Conservation (phyloP, 805 yeast species). For the Kodamaea sagamina region DNA sequence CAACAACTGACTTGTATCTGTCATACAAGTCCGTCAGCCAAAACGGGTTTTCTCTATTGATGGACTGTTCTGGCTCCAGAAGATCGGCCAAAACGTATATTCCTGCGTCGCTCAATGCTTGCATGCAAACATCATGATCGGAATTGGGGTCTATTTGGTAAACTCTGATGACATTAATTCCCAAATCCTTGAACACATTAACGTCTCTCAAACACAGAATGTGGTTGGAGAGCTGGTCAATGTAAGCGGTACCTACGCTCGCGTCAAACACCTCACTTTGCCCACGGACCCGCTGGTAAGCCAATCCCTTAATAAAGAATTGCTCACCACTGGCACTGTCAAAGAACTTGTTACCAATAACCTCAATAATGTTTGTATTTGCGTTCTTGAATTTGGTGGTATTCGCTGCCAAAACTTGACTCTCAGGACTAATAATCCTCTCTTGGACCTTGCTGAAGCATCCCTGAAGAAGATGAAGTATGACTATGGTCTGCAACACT, state of each 20-base stretch:
- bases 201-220: conserved; percentile 77
- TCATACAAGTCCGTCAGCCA: conserved; percentile 37
- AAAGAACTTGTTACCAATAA: conserved; percentile 76
- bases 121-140: conserved; percentile 60
- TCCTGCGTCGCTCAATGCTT: conserved; percentile 32
- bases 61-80: conserved; percentile 38
- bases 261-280: conserved; percentile 31
- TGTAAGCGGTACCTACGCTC: conserved; percentile 30
- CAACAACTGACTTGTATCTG: conserved; percentile 37
- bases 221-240: conserved; percentile 79
- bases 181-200: conserved; percentile 67
- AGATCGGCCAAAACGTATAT: conserved; percentile 40
- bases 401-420: background rate
- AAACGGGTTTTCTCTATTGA: conserved; percentile 32
- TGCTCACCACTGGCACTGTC: conserved; percentile 71
- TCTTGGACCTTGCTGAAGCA: too few relatives aligned
- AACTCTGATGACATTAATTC: conserved; percentile 79
- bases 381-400: background rate
- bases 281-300: conserved; percentile 75
- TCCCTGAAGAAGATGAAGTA: background rate
- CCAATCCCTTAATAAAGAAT: conserved; percentile 85
- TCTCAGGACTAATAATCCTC: background rate
- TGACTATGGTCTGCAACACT: background rate
- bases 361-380: conserved; percentile 49
- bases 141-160: conserved; percentile 76